Conservation (phyloP, 805 yeast genomes). For the Wickerhamomyces tratensis region DNA sequence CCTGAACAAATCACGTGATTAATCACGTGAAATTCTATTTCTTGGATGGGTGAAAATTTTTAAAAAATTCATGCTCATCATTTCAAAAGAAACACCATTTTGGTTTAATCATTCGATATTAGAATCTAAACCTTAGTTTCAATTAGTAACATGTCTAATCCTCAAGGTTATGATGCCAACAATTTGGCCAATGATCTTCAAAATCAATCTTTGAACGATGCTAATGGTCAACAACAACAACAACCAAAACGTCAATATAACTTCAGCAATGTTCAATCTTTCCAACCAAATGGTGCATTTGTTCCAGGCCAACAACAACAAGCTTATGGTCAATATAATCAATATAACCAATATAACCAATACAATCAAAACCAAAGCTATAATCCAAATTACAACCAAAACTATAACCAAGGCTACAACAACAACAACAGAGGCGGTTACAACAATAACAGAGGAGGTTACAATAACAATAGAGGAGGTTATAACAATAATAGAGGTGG, state of each 20-base stretch:
- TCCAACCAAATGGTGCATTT: constrained; percentile 34
- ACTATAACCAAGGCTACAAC: constrained; percentile 9
- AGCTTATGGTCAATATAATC: constrained; percentile 3
- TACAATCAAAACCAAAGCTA: constrained; percentile 7
- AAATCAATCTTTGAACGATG: constrained; percentile 18
- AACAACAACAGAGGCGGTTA: constrained; percentile 8
- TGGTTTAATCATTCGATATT: neutral
- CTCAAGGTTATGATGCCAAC: constrained; percentile 9
- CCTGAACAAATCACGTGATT: no score
- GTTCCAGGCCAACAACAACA: constrained; percentile 24
- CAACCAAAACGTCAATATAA: constrained; percentile 31
- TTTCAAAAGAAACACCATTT: neutral
- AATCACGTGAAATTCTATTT: no score
- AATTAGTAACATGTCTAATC: constrained; percentile 11
- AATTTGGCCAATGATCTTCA: constrained; percentile 22
- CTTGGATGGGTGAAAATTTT: no score
- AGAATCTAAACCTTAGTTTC: no score
- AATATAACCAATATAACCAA: constrained; percentile 11
- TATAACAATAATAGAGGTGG: constrained; percentile 10
- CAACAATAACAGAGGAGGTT: constrained; percentile 3
- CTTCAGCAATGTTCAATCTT: constrained; percentile 38
- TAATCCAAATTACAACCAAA: constrained; percentile 6
- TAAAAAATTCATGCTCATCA: neutral
- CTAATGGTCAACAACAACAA: constrained; percentile 10
- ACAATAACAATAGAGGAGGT: constrained; percentile 18